Conservation (phyloP, 345 rosid species). For the Brassica carinata region DNA sequence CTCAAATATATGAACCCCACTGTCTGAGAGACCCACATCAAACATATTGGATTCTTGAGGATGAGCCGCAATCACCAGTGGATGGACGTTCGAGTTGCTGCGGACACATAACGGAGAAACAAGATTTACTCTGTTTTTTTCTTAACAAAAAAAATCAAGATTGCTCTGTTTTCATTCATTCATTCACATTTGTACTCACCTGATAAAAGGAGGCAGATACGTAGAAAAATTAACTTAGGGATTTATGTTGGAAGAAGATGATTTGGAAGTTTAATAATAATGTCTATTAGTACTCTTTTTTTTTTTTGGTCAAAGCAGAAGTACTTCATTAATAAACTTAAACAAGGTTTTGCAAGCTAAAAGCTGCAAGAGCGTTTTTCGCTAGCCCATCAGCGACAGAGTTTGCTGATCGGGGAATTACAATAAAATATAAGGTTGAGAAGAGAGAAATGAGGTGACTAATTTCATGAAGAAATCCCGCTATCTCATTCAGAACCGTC, state of each 20-base stretch:
- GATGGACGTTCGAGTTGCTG: conserved; percentile 76
- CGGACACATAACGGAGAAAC: conserved; percentile 16
- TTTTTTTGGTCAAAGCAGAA: too few relatives aligned
- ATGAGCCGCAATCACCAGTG: conserved; percentile 84
- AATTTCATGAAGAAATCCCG: too few relatives aligned
- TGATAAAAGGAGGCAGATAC: conserved; percentile 72
- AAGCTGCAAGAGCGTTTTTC: too few relatives aligned
- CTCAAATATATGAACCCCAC: conserved; percentile 91
- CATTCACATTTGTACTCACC: conserved; percentile 45
- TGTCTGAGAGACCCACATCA: conserved; percentile 92
- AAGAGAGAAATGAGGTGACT: too few relatives aligned
- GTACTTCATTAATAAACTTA: too few relatives aligned
- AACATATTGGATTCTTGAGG: conserved; percentile 90
- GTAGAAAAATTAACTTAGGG: conserved; percentile 59
- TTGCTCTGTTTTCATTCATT: conserved; percentile 4
- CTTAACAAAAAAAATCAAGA: background rate
- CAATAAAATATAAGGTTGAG: too few relatives aligned
- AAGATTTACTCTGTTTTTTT: conserved; percentile 1
- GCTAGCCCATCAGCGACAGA: too few relatives aligned
- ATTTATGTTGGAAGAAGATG: background rate
- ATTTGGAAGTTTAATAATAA: background rate
- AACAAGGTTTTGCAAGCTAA: too few relatives aligned
- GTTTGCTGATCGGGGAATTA: too few relatives aligned
- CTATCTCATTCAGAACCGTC: too few relatives aligned
- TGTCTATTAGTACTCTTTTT: too few relatives aligned